Conservation (phyloP, 2,329 filamentous ascomycete genomes). For the Aspergillus amoenus region DNA sequence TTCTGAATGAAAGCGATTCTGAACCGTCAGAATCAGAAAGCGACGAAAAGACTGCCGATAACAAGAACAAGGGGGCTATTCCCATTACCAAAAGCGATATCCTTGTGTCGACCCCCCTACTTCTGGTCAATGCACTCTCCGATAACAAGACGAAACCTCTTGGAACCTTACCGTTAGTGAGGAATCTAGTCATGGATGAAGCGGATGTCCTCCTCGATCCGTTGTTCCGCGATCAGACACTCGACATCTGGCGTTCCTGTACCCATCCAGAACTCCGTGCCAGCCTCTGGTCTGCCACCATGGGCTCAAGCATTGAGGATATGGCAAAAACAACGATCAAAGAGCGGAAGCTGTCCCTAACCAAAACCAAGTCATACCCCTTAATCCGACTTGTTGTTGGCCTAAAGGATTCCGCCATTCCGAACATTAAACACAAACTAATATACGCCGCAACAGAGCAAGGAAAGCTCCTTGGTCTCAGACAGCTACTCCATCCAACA, state of each 20-base stretch:
- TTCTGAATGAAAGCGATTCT: conserved; percentile 40
- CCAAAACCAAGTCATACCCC: conserved; percentile 37
- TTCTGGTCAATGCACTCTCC: conserved; percentile 72
- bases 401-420: conserved; percentile 90
- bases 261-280: conserved; percentile 67
- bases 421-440: conserved; percentile 85
- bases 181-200: conserved; percentile 81
- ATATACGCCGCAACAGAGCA: conserved; percentile 89
- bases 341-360: conserved; percentile 43
- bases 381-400: conserved; percentile 88
- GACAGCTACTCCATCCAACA: conserved; percentile 81
- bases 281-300: conserved; percentile 93
- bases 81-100: conserved; percentile 72
- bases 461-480: conserved; percentile 87
- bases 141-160: conserved; percentile 45
- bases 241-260: conserved; percentile 80
- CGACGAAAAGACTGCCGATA: conserved; percentile 25
- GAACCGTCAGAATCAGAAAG: conserved; percentile 40
- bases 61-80: conserved; percentile 33
- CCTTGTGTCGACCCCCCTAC: conserved; percentile 74
- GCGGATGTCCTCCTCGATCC: conserved; percentile 91
- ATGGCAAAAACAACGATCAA: conserved; percentile 69
- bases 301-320: conserved; percentile 88
- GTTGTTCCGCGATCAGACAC: conserved; percentile 84
- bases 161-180: conserved; percentile 63